phyloP scores from a whole-genome alignment of 75 land plant species.

The Chamaecyparis obtusa region DNA sequence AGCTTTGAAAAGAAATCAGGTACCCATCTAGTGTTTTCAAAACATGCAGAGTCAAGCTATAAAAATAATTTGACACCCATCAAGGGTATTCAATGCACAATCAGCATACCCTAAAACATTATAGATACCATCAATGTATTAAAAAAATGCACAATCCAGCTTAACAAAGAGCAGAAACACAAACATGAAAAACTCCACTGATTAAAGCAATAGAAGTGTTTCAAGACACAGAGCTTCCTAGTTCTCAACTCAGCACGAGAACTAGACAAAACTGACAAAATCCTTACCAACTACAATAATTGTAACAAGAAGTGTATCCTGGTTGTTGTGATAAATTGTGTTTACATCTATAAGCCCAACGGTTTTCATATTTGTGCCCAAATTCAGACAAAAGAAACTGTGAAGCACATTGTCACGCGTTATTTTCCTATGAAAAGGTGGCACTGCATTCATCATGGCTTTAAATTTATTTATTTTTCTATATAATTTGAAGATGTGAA shows the following conservation, averaged over 20 bases:
- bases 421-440: background rate
- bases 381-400: background rate
- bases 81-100: too few species aligned
- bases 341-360: background rate
- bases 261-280: background rate
- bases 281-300: background rate
- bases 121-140: background rate
- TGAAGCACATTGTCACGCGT: background rate
- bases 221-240: background rate
- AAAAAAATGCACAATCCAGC: too few species aligned
- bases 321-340: background rate
- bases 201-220: background rate
- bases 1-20: background rate
- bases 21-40: background rate
- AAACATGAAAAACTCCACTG: background rate
- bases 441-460: background rate
- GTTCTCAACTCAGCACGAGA: background rate
- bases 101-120: background rate
- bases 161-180: background rate
- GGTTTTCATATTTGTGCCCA: background rate
- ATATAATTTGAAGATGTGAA: background rate
- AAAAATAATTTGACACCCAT: too few species aligned
- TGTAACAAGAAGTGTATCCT: background rate
- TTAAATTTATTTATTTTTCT: background rate
- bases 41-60: background rate